These are phyloP conservation scores for Paulownia fortunei DNA, from an alignment of 257 asterid species.

Conservation along the genomic window DNA sequence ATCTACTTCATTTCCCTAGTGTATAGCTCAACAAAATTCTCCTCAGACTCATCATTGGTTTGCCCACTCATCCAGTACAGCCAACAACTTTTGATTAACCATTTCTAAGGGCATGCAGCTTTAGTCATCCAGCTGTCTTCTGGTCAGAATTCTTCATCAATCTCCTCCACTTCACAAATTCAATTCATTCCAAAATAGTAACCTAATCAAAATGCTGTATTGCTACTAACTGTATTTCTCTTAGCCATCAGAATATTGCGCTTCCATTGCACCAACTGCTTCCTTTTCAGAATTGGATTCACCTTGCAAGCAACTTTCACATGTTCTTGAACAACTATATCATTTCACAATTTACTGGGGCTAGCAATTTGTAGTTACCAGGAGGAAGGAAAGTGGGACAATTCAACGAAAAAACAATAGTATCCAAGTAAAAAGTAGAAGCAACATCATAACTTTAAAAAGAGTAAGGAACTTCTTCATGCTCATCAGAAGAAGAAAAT, in stretches of 20 bases:
- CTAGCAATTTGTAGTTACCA: background rate
- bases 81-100: background rate
- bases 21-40: conserved; percentile 18
- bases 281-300: background rate
- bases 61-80: background rate
- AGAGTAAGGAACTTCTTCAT: background rate
- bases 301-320: conserved; percentile 3
- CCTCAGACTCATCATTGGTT: background rate
- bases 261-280: conserved; percentile 6
- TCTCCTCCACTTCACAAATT: conserved; percentile 15
- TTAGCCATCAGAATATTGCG: conserved; percentile 12
- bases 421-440: conserved; percentile 17
- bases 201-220: background rate
- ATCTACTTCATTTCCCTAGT: background rate
- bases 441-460: conserved; percentile 15
- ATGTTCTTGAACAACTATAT: conserved; percentile 8
- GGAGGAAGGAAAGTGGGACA: background rate
- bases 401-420: background rate
- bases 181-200: background rate
- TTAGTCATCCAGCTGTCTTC: background rate
- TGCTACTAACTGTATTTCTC: background rate
- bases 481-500: conserved; percentile 6
- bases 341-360: background rate
- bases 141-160: background rate
- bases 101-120: background rate